phyloP scores from a whole-genome alignment of 108 stramenopile species.

The Asterionellopsis glacialis region DNA sequence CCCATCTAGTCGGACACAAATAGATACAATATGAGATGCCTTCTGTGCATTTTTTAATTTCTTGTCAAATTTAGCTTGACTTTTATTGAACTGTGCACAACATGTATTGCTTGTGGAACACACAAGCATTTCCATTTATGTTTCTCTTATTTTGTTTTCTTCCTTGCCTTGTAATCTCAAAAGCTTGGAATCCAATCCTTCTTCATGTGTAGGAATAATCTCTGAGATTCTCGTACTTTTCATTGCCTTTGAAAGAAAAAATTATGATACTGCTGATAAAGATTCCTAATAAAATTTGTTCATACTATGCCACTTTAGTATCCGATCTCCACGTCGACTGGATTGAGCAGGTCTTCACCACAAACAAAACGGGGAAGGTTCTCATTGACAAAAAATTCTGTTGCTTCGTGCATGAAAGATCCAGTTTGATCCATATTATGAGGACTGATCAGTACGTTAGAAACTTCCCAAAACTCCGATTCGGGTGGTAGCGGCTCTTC shows the following conservation, averaged over 20 bases:
- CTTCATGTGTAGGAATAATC: too few relatives aligned
- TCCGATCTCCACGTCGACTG: constrained; percentile 52
- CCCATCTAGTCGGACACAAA: constrained; percentile 13
- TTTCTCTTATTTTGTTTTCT: too few relatives aligned
- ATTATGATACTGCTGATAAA: too few relatives aligned
- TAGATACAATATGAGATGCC: constrained; percentile 29
- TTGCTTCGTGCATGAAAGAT: constrained; percentile 57
- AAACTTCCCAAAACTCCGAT: constrained; percentile 71
- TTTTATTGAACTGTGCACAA: too few relatives aligned
- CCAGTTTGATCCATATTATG: constrained; percentile 64
- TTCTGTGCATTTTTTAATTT: constrained; percentile 17
- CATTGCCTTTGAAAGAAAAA: too few relatives aligned
- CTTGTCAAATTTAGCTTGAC: constrained; percentile 34
- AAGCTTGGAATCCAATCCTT: too few relatives aligned
- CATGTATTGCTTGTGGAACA: too few relatives aligned
- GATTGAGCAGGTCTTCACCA: constrained; percentile 58
- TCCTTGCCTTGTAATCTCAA: too few relatives aligned
- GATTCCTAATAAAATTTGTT: too few relatives aligned
- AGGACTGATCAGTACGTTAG: constrained; percentile 78
- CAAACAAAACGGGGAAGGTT: constrained; percentile 50
- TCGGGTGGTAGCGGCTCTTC: constrained; percentile 77
- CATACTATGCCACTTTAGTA: constrained; percentile 24
- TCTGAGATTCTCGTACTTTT: too few relatives aligned
- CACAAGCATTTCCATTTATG: too few relatives aligned
- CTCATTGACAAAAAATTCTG: constrained; percentile 50